Percentiles rank a stretch among this genome's conserved stretches.
Conservation (phyloP, 2,329 filamentous ascomycete genomes). For the Botrytis squamosa region DNA sequence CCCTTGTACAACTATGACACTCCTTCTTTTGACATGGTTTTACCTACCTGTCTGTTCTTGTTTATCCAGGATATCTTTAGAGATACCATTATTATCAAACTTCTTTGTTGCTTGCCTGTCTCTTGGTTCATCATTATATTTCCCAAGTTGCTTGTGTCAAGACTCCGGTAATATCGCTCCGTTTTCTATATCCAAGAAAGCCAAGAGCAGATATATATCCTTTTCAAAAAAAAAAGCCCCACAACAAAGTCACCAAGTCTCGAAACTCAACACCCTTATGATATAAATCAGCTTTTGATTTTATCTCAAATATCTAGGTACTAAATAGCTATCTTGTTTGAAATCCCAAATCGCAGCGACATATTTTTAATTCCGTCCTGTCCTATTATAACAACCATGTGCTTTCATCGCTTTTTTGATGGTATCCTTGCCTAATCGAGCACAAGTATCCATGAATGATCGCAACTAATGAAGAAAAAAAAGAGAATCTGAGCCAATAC, state of each 20-base stretch:
- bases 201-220: background rate
- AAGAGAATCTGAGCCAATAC: background rate
- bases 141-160: background rate
- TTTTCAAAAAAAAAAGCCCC: background rate
- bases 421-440: background rate
- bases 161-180: background rate
- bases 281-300: background rate
- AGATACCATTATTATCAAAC: background rate
- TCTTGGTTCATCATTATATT: background rate
- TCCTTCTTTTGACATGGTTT: no score
- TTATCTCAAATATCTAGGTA: constrained; percentile 15
- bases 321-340: constrained; percentile 5
- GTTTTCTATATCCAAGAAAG: background rate
- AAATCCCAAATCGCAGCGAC: constrained; percentile 5
- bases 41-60: background rate
- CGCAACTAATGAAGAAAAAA: background rate
- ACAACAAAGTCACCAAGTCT: background rate
- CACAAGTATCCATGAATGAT: background rate
- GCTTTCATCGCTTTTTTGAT: background rate
- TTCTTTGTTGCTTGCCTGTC: background rate
- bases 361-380: background rate
- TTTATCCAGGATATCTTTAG: background rate
- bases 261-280: background rate
- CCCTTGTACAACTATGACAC: no score
- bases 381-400: background rate